phyloP scores from a whole-genome alignment of 2,329 filamentous ascomycete genomes.

The Metarhizium anisopliae region DNA sequence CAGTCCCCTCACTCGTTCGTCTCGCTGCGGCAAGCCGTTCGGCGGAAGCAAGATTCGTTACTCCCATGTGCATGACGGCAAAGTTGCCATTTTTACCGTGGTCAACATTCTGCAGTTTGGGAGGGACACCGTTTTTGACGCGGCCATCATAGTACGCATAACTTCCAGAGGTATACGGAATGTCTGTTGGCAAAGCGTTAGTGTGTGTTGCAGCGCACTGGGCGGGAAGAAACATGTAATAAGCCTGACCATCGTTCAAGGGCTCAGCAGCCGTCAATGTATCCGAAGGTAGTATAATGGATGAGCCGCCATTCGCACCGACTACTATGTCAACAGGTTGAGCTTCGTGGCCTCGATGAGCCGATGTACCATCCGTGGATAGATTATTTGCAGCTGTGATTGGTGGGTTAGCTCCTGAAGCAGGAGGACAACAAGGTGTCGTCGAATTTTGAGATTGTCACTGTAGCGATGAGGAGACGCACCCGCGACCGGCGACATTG shows the following conservation, averaged over 20 bases:
- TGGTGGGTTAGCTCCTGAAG: not conserved
- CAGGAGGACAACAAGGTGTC: not conserved
- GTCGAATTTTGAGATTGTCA: not conserved
- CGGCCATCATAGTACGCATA: conserved; percentile 18
- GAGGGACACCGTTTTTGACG: conserved; percentile 47
- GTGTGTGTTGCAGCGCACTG: not conserved
- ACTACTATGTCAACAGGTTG: not conserved
- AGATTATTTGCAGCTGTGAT: not conserved
- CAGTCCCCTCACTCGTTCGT: conserved; percentile 52
- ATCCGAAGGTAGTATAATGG: not conserved
- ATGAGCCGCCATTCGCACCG: not conserved
- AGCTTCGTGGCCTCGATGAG: not conserved
- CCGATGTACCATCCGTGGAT: not conserved
- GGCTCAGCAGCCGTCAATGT: not conserved
- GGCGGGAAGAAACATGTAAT: not conserved
- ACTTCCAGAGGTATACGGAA: not conserved
- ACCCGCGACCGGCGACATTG: not conserved
- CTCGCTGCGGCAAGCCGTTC: conserved; percentile 47
- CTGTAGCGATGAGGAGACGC: not conserved
- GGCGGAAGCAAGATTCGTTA: conserved; percentile 35
- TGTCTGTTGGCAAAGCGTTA: not conserved
- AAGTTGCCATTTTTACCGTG: conserved; percentile 51
- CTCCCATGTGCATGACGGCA: conserved; percentile 53
- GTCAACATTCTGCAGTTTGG: conserved; percentile 51
- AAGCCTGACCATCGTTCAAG: not conserved